phyloP scores from a whole-genome alignment of 495 filamentous ascomycete species.

The Podospora sp. region DNA sequence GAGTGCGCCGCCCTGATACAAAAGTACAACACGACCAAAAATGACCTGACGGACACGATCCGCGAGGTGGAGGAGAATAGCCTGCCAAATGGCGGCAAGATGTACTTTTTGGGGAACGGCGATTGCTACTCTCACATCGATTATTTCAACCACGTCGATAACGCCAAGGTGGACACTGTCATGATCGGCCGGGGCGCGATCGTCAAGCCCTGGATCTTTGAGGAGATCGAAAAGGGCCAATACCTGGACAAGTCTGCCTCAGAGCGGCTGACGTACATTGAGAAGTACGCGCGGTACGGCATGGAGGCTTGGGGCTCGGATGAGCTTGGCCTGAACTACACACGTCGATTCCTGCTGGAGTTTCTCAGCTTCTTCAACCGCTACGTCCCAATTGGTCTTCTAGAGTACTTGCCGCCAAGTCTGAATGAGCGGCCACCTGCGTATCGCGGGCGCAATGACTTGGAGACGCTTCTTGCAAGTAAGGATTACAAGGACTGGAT shows the following conservation, averaged over 20 bases:
- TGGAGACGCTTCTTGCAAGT: slow-evolving; percentile 89
- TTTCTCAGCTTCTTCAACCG: slow-evolving; percentile 91
- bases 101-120: slow-evolving; percentile 94
- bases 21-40: slow-evolving; percentile 65
- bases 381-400: slow-evolving; percentile 85
- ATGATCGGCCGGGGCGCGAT: slow-evolving; percentile 92
- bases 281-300: slow-evolving; percentile 87
- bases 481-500: slow-evolving; percentile 96
- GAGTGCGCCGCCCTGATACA: slow-evolving; percentile 85
- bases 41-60: slow-evolving; percentile 70
- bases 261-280: slow-evolving; percentile 82
- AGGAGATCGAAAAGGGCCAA: slow-evolving; percentile 88
- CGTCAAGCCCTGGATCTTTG: slow-evolving; percentile 97
- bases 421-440: slow-evolving; percentile 86
- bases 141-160: slow-evolving; percentile 75
- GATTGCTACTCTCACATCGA: slow-evolving; percentile 93
- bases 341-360: slow-evolving; percentile 87
- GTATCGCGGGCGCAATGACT: slow-evolving; percentile 79
- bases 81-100: slow-evolving; percentile 59
- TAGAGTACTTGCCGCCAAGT: slow-evolving; percentile 83
- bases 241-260: slow-evolving; percentile 91
- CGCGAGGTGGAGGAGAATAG: slow-evolving; percentile 70
- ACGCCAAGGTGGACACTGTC: slow-evolving; percentile 78
- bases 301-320: slow-evolving; percentile 94
- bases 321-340: slow-evolving; percentile 87